Evolutionary conservation across 257 asterid genomes (phyloP).

Genomic region (Perilla frutescens): DNA sequence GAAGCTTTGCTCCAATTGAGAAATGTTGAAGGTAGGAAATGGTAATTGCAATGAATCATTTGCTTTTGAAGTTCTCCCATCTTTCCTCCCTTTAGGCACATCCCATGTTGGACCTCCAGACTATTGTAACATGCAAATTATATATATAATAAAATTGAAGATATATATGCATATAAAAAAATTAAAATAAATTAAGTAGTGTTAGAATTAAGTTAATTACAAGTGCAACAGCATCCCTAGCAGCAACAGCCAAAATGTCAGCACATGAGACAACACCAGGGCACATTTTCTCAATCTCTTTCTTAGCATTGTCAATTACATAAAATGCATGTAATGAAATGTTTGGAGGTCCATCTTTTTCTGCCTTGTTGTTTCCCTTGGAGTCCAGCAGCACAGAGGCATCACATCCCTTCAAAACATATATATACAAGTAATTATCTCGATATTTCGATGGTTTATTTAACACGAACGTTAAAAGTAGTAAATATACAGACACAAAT

Average conservation of each 20-base stretch:
- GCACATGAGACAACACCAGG: constrained; percentile 88
- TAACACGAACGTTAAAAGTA: no score
- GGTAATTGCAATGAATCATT: constrained; percentile 67
- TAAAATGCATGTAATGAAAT: constrained; percentile 77
- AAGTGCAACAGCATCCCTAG: constrained; percentile 77
- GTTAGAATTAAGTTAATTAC: constrained; percentile 40
- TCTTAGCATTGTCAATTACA: constrained; percentile 66
- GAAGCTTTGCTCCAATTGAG: constrained; percentile 78
- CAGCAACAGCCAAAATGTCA: constrained; percentile 80
- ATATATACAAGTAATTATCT: neutral
- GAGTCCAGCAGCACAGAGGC: constrained; percentile 73
- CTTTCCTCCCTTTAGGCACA: constrained; percentile 64
- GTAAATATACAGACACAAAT: no score
- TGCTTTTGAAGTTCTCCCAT: constrained; percentile 74
- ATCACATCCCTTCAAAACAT: constrained; percentile 73
- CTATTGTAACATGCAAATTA: constrained; percentile 30
- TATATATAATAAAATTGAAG: neutral
- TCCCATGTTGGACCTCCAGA: constrained; percentile 62
- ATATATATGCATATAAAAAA: neutral
- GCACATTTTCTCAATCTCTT: constrained; percentile 58
- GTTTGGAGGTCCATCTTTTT: constrained; percentile 80
- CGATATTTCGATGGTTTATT: no score
- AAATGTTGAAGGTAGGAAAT: constrained; percentile 69
- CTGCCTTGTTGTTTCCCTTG: constrained; percentile 49
- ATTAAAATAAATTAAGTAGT: constrained; percentile 29